Evolutionary conservation across 1,284 basidiomycete genomes (phyloP), one percentile per base, ranked within the genome.

Genomic region (Xerocomus nothofagi): DNA sequence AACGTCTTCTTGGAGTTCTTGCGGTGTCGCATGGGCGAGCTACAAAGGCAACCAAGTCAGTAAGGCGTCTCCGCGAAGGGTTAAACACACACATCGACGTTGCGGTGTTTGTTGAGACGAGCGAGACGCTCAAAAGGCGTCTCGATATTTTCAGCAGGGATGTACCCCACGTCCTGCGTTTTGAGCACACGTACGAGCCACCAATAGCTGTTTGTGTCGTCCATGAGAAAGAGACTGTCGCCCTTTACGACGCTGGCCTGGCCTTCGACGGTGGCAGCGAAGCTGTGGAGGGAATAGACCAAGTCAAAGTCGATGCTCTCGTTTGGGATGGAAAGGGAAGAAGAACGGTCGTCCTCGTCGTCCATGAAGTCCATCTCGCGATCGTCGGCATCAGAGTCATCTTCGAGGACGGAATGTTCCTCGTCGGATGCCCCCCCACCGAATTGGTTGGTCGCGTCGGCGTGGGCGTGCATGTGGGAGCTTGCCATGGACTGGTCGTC

Each of bases 81-180:
- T 21, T 9, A 21, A 36, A 42, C 8, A 78, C 91, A 71, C 66
- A 96, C 89, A 67, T 98, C 96, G 50, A 99, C 90, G 69, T 99
- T 99, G 31, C 95, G 81, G 68, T 98, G 94, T 69, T 98, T 98
- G 76, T 99, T 99, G 50, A 99, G 77, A 52, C 96, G 78, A 0
- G 96, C 96, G 20, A 99, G 80, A 40, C 96, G 82, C 70, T 99
- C 96, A 62, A 94, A 98, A 0, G 96, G 97, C 0, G 97, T 99
- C 71, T 99, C 97, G 62, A 99, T 98, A 69, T 99, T 99, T 73
- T 99, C 96, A 0, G 96, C 96, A 15, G 96, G 96, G 46, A 99
- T 99, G 70, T 99, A 99, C 1, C 96, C 96, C n/a, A 99, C 93
- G 63, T 98, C 95, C 70, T 98, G 93, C 3, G 92, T 98, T 76